Evolutionary conservation across 495 filamentous ascomycete species (phyloP), one percentile per base, ranked within the genome.

Genomic region (Chaetomium fimeti): DNA sequence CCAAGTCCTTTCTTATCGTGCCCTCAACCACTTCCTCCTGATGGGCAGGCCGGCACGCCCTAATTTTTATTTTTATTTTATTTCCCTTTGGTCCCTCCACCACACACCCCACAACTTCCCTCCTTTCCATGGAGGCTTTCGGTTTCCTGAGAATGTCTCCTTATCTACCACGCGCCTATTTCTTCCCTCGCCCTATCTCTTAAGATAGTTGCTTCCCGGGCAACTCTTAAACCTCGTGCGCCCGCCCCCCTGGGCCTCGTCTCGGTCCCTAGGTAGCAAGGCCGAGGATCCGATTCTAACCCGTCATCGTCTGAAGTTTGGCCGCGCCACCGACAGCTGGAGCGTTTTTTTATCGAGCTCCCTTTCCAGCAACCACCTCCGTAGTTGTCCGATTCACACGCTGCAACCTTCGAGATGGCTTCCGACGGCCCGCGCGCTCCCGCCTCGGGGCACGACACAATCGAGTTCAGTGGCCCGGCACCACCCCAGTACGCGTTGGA

Each of bases 391-490:
- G 8, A 9, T 9, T 36, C 32, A 3, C 32, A 9, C 36, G 12
- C 3, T 42, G 18, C 24, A 29, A 16, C 11, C 61, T 57, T 56
- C 52, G 24, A 18, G 22, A 57, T 57, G 52, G 25, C 25, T 47
- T 62, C 51, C 16, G 36, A 61, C 22, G 60, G 36, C 18, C 51
- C 29, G 25, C 60, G 4, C 27, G 15, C 38, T 1, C 51, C 38
- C 3, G 25, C 9, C 20, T 18, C 45, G 3, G 54, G 62, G 7
- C 54, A 40, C 9, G 63, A 61, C 60, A 62, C 11, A 22, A 66
- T 66, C 53, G 67, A 66, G 57, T 47, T 38, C 43, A 61, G 16
- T 7, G 42, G 47, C 24, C 38, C 56, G 27, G 29, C 61, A 52
- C 27, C 27, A 24, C 29, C 48, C 15, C 36, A 22, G 24, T 38